These are phyloP conservation scores for Carex cristatella DNA, from an alignment of 176 grass and related monocot genomes.

Conservation along the genomic window DNA sequence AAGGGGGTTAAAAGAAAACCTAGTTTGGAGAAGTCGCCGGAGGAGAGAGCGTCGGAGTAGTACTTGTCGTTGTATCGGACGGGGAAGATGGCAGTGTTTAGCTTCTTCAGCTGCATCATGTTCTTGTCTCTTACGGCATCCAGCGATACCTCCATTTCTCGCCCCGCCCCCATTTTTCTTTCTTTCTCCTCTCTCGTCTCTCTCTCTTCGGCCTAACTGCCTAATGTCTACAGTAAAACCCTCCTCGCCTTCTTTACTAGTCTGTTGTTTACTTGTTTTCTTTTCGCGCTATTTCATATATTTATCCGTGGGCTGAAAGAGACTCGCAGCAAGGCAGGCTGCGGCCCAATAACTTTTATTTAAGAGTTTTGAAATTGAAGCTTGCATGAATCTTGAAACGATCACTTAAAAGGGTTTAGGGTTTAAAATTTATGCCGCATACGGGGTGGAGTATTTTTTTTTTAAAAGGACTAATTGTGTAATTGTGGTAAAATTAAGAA, in stretches of 20 bases:
- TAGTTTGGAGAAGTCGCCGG: slow-evolving; percentile 94
- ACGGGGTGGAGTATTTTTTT: too few relatives aligned
- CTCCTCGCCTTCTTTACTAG: neutral
- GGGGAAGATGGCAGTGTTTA: slow-evolving; percentile 88
- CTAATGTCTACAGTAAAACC: neutral
- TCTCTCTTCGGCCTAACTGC: slow-evolving; percentile 25
- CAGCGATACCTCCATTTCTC: slow-evolving; percentile 50
- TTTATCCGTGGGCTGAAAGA: neutral
- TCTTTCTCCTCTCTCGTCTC: neutral
- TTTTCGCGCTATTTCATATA: neutral
- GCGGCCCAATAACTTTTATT: neutral
- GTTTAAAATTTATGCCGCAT: too few relatives aligned
- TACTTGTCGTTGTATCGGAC: slow-evolving; percentile 98
- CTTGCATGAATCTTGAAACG: too few relatives aligned
- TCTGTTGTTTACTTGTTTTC: slow-evolving; percentile 17
- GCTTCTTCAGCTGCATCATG: slow-evolving; percentile 99
- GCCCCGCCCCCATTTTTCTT: slow-evolving; percentile 26
- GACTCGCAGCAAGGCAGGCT: neutral
- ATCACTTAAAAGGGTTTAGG: too few relatives aligned
- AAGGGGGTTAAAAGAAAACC: slow-evolving; percentile 26
- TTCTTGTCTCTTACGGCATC: slow-evolving; percentile 93
- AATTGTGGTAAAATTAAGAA: too few relatives aligned
- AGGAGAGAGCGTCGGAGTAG: slow-evolving; percentile 79
- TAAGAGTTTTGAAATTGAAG: too few relatives aligned
- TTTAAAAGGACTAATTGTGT: too few relatives aligned